These are phyloP conservation scores for Erigeron canadensis DNA, from an alignment of 129 eudicot genomes.

Conservation along the genomic window DNA sequence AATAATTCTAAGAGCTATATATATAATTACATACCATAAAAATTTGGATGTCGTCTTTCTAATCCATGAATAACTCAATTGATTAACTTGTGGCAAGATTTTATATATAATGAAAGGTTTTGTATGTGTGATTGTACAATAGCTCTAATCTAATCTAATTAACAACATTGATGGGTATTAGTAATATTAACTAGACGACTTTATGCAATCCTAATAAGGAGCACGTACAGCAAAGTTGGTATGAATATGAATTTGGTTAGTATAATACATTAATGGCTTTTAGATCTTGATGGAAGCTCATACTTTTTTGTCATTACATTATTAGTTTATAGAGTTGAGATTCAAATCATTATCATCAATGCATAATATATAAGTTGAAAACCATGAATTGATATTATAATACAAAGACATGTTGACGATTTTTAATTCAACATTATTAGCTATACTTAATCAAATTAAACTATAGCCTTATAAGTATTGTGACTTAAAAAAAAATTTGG, in stretches of 20 bases:
- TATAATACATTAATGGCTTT: conserved; percentile 18
- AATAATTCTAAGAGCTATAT: too few relatives aligned
- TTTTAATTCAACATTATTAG: not conserved
- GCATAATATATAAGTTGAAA: not conserved
- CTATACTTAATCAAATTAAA: not conserved
- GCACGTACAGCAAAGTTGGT: conserved; percentile 11
- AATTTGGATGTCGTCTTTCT: not conserved
- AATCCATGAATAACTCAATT: conserved; percentile 6
- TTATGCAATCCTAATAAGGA: conserved; percentile 15
- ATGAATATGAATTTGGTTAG: not conserved
- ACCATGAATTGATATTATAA: not conserved
- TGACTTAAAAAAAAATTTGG: too few relatives aligned
- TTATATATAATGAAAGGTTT: conserved; percentile 21
- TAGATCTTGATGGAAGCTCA: conserved; percentile 7
- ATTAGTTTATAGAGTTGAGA: not conserved
- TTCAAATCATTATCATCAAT: not conserved
- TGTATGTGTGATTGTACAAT: conserved; percentile 2
- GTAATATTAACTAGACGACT: conserved; percentile 8
- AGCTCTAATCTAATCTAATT: conserved; percentile 5
- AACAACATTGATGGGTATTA: conserved; percentile 17
- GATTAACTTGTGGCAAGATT: conserved; percentile 25
- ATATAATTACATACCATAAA: too few relatives aligned
- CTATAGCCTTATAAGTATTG: too few relatives aligned
- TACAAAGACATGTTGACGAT: not conserved
- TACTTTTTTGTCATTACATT: conserved; percentile 11